Evolutionary conservation across 129 eudicot genomes (phyloP), one percentile per base, ranked within the genome.

Genomic region (Artemisia annua): DNA sequence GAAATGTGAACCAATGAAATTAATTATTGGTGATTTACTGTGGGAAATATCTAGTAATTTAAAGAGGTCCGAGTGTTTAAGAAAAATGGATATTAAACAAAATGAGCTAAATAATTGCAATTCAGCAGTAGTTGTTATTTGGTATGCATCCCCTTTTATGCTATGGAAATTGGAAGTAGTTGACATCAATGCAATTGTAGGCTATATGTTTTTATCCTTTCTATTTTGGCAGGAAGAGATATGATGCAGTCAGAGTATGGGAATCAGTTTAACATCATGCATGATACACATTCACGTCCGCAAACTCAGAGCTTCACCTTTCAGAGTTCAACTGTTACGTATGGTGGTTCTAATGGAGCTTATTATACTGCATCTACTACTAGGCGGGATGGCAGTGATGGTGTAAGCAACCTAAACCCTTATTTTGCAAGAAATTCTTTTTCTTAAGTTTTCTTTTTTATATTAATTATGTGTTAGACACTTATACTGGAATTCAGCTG

Each of bases 291-390:
- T 54, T 60, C 80, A 12, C 90, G 44, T 66, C 86, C 91, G 4
- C 87, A 76, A 81, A 48, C 82, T 30, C 85, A 70, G 13, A 77
- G 85, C 84, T 83, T 74, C 75, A 75, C 83, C 16, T 92, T 89
- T 63, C 94, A 87, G 77, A 92, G 94, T 50, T 86, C 97, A 19
- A 74, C 75, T 70, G 91, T 89, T 63, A 63, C 89, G 10, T 85
- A 89, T 72, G 97, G 97, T 76, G 96, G 97, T 72, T 74, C 86
- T 60, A 79, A 89, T 80, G 96, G 91, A 68, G 79, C 91, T 63
- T 89, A 89, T 80, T 80, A 87, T 74, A 79, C 88, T 52, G 66
- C 88, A 30, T 85, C 98, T 62, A 85, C 72, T 26, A 83, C 87
- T 9, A 78, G 82, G 84, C 89, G 87, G 76, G 62, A 77, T 48